Evolutionary conservation across 176 grass and related monocot genomes (phyloP).

Genomic region (Avena atlantica): DNA sequence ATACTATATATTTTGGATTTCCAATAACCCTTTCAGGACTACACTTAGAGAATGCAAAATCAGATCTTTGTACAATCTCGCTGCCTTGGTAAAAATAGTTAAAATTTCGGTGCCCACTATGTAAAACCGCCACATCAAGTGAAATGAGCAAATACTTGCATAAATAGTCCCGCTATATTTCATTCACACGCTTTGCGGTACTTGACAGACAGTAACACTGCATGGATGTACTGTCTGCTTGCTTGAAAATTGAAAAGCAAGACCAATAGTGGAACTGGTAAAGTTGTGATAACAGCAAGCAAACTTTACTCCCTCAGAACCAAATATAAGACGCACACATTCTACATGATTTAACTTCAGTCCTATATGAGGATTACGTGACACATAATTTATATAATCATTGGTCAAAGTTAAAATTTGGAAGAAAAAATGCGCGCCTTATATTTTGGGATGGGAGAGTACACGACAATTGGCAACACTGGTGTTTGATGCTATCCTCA

Average conservation of each 20-base stretch:
- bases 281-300: slow-evolving; percentile 12
- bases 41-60: not conserved
- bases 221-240: slow-evolving; percentile 7
- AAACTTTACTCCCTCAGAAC: not conserved
- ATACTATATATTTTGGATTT: not conserved
- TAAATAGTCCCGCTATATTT: not conserved
- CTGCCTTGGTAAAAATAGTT: slow-evolving; percentile 12
- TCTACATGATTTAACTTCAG: not conserved
- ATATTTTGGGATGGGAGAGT: not conserved
- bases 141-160: slow-evolving; percentile 26
- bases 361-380: not conserved
- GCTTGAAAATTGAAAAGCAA: slow-evolving; percentile 28
- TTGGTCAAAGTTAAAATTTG: not conserved
- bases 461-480: slow-evolving; percentile 5
- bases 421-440: not conserved
- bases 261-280: not conserved
- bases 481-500: slow-evolving; percentile 28
- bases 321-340: not conserved
- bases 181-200: not conserved
- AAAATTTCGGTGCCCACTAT: slow-evolving; percentile 18
- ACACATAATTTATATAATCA: not conserved
- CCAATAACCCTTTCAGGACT: not conserved
- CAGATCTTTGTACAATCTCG: not conserved
- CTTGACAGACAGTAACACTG: slow-evolving; percentile 31
- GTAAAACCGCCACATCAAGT: slow-evolving; percentile 1